These are phyloP conservation scores for Ophiostoma australiae DNA, from an alignment of 2,329 filamentous ascomycete genomes.

Conservation along the genomic window DNA sequence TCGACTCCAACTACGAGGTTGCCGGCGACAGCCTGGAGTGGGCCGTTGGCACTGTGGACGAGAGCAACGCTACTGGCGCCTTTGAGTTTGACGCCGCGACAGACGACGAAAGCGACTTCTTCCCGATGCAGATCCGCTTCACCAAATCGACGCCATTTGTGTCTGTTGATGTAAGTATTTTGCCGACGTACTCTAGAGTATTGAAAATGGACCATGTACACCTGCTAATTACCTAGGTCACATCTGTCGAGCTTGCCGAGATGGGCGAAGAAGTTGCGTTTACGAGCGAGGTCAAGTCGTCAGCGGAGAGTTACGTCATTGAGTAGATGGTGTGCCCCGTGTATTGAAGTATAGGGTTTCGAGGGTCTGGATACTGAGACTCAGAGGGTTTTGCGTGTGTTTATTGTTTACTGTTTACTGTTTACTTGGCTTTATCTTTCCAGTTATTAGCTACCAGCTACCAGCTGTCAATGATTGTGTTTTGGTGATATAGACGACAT, in stretches of 20 bases:
- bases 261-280: conserved; percentile 75
- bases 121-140: conserved; percentile 93
- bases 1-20: conserved; percentile 91
- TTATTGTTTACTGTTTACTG: conserved; percentile 3
- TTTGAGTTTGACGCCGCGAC: conserved; percentile 95
- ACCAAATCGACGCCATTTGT: conserved; percentile 80
- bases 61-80: conserved; percentile 73
- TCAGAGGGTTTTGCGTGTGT: not conserved
- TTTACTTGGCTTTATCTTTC: not conserved
- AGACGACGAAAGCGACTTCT: conserved; percentile 87
- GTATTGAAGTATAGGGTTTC: not conserved
- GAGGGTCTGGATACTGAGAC: not conserved
- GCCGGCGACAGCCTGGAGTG: conserved; percentile 90
- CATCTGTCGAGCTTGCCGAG: conserved; percentile 64
- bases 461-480: not conserved
- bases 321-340: conserved; percentile 46
- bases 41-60: conserved; percentile 81
- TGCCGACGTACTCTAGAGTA: conserved; percentile 28
- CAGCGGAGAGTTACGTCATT: conserved; percentile 70
- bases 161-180: conserved; percentile 69
- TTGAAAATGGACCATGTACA: conserved; percentile 38
- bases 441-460: not conserved
- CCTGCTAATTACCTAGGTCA: conserved; percentile 35
- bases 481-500: conserved; percentile 16
- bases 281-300: conserved; percentile 73